Conservation (phyloP, 768 basidiomycete species). For the Suillus variegatus region DNA sequence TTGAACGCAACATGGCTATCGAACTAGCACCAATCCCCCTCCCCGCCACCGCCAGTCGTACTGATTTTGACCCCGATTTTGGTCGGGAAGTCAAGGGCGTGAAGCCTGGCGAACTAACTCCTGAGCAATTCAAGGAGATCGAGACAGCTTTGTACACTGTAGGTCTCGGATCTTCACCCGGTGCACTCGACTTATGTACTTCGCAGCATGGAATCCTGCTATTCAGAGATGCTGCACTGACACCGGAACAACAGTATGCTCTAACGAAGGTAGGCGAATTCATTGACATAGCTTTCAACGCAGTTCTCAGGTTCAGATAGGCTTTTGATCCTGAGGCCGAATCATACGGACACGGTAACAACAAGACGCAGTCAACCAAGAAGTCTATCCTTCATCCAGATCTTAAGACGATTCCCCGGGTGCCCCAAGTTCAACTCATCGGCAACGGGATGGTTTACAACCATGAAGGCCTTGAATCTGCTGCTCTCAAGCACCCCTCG, state of each 20-base stretch:
- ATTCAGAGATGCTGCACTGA: slow-evolving; percentile 67
- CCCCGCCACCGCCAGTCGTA: slow-evolving; percentile 69
- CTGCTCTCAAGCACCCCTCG: slow-evolving; percentile 81
- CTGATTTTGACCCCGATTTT: slow-evolving; percentile 62
- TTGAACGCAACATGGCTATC: slow-evolving; percentile 55
- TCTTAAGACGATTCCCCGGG: slow-evolving; percentile 86
- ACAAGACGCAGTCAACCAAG: slow-evolving; percentile 72
- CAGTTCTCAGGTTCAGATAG: slow-evolving; percentile 37
- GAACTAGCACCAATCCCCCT: slow-evolving; percentile 66
- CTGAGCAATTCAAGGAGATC: slow-evolving; percentile 66
- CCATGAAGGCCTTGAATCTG: slow-evolving; percentile 78
- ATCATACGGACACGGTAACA: slow-evolving; percentile 84
- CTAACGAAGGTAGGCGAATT: slow-evolving; percentile 68
- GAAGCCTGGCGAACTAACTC: slow-evolving; percentile 61
- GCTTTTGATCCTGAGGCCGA: slow-evolving; percentile 70
- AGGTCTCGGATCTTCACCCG: neutral
- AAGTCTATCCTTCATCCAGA: slow-evolving; percentile 88
- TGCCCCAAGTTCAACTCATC: slow-evolving; percentile 90
- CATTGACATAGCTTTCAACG: slow-evolving; percentile 4
- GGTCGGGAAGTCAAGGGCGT: slow-evolving; percentile 78
- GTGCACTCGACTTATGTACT: neutral
- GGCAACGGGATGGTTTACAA: slow-evolving; percentile 82
- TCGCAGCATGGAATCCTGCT: slow-evolving; percentile 69
- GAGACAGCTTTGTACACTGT: slow-evolving; percentile 79
- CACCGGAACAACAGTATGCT: slow-evolving; percentile 83